Evolutionary conservation across 371 early-diverging fungal genomes (phyloP).

Genomic region (Dichotomocladium elegans): DNA sequence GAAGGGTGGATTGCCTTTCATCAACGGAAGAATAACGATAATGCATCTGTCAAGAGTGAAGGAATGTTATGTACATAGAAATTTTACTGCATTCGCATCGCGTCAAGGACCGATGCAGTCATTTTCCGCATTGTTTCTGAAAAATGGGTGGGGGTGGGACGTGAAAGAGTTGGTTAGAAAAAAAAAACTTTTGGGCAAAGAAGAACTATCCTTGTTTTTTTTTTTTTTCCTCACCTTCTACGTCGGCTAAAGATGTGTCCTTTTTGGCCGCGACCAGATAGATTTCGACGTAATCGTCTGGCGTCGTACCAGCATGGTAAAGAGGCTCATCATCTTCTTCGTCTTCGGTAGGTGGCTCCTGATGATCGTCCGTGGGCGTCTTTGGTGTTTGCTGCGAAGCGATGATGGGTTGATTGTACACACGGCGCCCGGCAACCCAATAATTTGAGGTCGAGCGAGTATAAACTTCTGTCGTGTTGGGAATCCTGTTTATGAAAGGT

Average conservation of each 20-base stretch:
- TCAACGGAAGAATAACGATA: constrained; percentile 32
- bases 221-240: constrained; percentile 37
- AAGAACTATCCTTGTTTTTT: too few relatives aligned
- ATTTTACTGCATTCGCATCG: constrained; percentile 23
- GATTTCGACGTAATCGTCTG: constrained; percentile 42
- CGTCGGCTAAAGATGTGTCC: constrained; percentile 55
- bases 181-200: too few relatives aligned
- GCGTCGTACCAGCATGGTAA: background rate
- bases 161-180: background rate
- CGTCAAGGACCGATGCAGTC: constrained; percentile 22
- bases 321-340: constrained; percentile 4
- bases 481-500: constrained; percentile 12
- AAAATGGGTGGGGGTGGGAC: background rate
- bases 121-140: constrained; percentile 35
- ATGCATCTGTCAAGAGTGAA: background rate
- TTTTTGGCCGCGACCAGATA: constrained; percentile 61
- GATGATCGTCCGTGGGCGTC: constrained; percentile 8
- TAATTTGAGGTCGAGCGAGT: constrained; percentile 58
- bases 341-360: constrained; percentile 12
- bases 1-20: constrained; percentile 62
- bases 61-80: constrained; percentile 2
- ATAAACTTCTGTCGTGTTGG: constrained; percentile 53
- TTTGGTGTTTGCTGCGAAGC: background rate
- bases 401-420: constrained; percentile 22
- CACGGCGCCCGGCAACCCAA: constrained; percentile 59